Conservation (phyloP, 225 moss, liverwort and hornwort genomes). For the Pseudoscleropodium purum region DNA sequence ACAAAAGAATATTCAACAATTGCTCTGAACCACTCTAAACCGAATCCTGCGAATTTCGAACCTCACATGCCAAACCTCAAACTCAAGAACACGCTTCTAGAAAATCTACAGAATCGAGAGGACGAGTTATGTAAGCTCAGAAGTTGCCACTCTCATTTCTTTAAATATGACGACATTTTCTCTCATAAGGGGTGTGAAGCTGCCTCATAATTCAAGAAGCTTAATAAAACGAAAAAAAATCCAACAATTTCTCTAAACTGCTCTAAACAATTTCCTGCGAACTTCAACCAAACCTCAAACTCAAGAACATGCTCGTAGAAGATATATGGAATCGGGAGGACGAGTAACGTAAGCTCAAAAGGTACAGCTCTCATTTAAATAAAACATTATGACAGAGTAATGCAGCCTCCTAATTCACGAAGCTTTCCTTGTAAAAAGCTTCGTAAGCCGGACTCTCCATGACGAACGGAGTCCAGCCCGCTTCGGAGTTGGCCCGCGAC, state of each 20-base stretch:
- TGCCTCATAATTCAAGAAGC: neutral
- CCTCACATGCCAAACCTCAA: neutral
- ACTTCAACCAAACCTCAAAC: neutral
- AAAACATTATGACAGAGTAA: neutral
- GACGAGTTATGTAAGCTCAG: neutral
- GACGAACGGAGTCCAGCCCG: slow-evolving; percentile 77
- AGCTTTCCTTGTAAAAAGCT: slow-evolving; percentile 57
- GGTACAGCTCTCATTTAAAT: neutral
- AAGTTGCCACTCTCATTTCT: neutral
- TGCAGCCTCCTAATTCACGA: neutral
- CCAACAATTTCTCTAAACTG: neutral
- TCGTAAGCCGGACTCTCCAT: slow-evolving; percentile 78
- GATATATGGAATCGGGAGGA: neutral
- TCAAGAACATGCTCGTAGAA: neutral
- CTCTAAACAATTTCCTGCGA: neutral
- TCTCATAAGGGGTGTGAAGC: neutral
- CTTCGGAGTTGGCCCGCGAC: slow-evolving; percentile 15
- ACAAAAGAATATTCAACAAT: neutral
- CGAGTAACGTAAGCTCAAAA: neutral
- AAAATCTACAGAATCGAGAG: neutral
- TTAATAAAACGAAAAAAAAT: neutral
- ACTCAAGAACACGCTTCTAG: neutral
- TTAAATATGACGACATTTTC: neutral
- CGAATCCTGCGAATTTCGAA: neutral
- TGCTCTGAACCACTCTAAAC: neutral